Conservation (phyloP, 768 basidiomycete species). For the Suillus subluteus region DNA sequence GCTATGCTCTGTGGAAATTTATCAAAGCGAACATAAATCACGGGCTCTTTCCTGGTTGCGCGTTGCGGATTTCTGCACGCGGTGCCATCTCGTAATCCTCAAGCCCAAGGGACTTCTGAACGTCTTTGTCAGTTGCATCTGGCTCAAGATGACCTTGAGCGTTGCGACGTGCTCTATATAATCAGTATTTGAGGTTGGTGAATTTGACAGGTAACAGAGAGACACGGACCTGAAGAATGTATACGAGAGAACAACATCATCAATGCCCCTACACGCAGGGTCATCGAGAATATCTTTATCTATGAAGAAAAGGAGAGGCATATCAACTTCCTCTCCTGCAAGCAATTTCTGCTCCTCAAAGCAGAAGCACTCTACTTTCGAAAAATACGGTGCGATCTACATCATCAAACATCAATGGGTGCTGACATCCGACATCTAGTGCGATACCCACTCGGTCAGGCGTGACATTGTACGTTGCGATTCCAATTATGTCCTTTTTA, state of each 20-base stretch:
- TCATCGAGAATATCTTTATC: slow-evolving; percentile 97
- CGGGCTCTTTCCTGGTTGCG: slow-evolving; percentile 7
- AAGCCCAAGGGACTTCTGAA: slow-evolving; percentile 83
- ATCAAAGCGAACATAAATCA: not conserved
- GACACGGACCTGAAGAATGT: slow-evolving; percentile 90
- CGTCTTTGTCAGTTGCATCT: slow-evolving; percentile 79
- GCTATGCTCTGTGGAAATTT: not conserved
- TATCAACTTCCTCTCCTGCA: slow-evolving; percentile 95
- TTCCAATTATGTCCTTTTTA: slow-evolving; percentile 90
- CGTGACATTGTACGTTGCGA: slow-evolving; percentile 98
- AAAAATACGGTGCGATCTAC: slow-evolving; percentile 97
- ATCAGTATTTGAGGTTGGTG: not conserved
- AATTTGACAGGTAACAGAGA: not conserved
- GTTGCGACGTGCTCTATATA: slow-evolving; percentile 80
- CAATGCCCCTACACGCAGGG: slow-evolving; percentile 81
- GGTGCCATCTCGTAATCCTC: slow-evolving; percentile 57
- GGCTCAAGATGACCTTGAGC: slow-evolving; percentile 86
- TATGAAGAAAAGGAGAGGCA: slow-evolving; percentile 98
- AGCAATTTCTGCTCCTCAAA: slow-evolving; percentile 97
- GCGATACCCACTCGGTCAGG: slow-evolving; percentile 80
- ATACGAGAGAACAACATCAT: slow-evolving; percentile 93
- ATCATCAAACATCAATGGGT: not conserved
- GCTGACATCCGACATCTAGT: not conserved
- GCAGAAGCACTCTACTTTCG: slow-evolving; percentile 99
- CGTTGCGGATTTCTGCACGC: slow-evolving; percentile 33